Evolutionary conservation across 371 early-diverging fungal species (phyloP), one percentile per base, ranked within the genome.

Genomic region (Rhizopus arrhizus): DNA sequence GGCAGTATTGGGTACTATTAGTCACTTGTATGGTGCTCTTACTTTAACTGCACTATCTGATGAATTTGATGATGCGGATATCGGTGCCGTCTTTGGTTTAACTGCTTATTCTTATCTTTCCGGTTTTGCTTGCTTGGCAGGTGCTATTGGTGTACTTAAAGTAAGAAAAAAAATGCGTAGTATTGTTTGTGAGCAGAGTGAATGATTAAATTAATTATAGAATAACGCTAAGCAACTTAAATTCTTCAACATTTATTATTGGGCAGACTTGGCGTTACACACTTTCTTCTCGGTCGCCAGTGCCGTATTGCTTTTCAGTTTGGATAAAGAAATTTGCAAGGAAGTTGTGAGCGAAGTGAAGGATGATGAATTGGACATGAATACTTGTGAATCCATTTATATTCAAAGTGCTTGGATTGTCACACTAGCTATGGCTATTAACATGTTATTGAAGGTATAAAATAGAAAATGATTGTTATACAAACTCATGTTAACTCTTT

Each of bases 241-340:
- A 43, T 61, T 75, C 5, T 75, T 78, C 55, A 61, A 64, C 38
- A 49, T 56, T 31, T 75, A 65, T 32, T 78, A 78, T 50, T 78
- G 75, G 75, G 68, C 66, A 12, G 78, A 78, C 48, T 63, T 78
- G 29, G 78, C 53, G 22, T 57, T 78, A 46, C 75, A 78, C 43
- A 71, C 70, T n/a, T 50, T 73, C 33, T 73, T 78, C 49, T 68
- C 75, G 6, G 58, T 75, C 3, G 73, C 74, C 13, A 73, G 67
- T 40, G 72, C 75, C 34, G 60, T 63, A 22, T 48, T 75, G 48
- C 45, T 71, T 16, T 75, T 78, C 31, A 69, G 69, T 53, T 59
- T 75, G 32, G 67, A 69, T 35, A 66, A 53, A 22, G 75, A 73
- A 16, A 64, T 78, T 12, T 78, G 78, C 52, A 59, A 70, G 33